A percentile compares a stretch with the other conserved stretches of the same genome.
These are phyloP conservation scores for Calvatia gigantea DNA, from an alignment of 768 basidiomycete species.

Conservation along the genomic window DNA sequence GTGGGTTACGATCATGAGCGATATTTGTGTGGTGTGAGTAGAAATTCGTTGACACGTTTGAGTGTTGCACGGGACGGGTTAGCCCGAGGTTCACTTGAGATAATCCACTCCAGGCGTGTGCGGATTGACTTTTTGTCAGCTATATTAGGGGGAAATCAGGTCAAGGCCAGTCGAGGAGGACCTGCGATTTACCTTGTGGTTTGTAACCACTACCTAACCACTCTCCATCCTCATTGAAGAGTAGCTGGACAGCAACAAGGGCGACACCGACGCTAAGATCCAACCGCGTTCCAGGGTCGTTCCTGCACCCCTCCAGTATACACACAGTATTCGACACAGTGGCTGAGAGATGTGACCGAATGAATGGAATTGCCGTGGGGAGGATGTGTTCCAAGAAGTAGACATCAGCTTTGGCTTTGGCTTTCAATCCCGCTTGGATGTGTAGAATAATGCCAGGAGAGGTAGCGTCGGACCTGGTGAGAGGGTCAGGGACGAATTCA, in stretches of 20 bases:
- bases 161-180: too few species aligned
- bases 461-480: not conserved
- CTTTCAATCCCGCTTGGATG: not conserved
- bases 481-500: not conserved
- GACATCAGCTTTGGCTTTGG: slow-evolving; percentile 10
- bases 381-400: slow-evolving; percentile 13
- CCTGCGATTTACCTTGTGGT: not conserved
- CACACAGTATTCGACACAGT: slow-evolving; percentile 41
- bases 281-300: slow-evolving; percentile 37
- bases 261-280: slow-evolving; percentile 65
- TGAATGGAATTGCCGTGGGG: slow-evolving; percentile 30
- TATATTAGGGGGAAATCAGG: not conserved
- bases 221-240: slow-evolving; percentile 54
- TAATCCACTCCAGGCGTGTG: slow-evolving; percentile 82
- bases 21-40: slow-evolving; percentile 16
- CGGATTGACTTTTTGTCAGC: slow-evolving; percentile 53
- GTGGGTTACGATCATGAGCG: not conserved
- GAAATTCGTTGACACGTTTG: slow-evolving; percentile 33
- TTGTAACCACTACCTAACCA: slow-evolving; percentile 11
- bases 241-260: slow-evolving; percentile 51
- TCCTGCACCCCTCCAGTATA: slow-evolving; percentile 30
- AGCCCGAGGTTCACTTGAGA: slow-evolving; percentile 64
- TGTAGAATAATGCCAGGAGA: not conserved
- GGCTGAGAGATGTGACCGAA: slow-evolving; percentile 34
- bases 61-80: slow-evolving; percentile 85